Evolutionary conservation across 2,329 filamentous ascomycete genomes (phyloP).

Genomic region (Cladophialophora yegresii): DNA sequence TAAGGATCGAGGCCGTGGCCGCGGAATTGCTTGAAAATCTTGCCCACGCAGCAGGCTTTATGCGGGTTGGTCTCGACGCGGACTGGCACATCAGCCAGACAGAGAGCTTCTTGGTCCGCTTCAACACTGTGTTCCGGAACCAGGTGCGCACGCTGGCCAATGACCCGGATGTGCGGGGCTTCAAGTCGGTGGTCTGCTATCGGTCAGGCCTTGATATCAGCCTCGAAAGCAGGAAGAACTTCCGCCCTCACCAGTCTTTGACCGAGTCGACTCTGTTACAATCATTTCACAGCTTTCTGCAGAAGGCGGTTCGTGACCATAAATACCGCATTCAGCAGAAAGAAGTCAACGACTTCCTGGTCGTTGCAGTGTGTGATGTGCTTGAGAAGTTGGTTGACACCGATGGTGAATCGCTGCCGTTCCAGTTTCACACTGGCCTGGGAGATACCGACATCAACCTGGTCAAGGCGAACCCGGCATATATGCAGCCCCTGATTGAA

Average conservation of each 20-base stretch:
- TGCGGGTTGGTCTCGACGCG: slow-evolving; percentile 46
- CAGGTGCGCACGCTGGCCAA: slow-evolving; percentile 60
- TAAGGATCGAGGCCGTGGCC: slow-evolving; percentile 74
- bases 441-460: slow-evolving; percentile 78
- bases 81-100: slow-evolving; percentile 42
- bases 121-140: slow-evolving; percentile 54
- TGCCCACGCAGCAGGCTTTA: slow-evolving; percentile 43
- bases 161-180: slow-evolving; percentile 71
- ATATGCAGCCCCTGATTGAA: slow-evolving; percentile 72
- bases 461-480: slow-evolving; percentile 69
- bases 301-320: slow-evolving; percentile 35
- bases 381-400: slow-evolving; percentile 51
- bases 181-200: slow-evolving; percentile 84
- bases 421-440: slow-evolving; percentile 82
- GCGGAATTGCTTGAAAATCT: slow-evolving; percentile 61
- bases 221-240: slow-evolving; percentile 37
- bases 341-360: slow-evolving; percentile 68
- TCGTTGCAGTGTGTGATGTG: slow-evolving; percentile 63
- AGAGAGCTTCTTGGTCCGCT: slow-evolving; percentile 40
- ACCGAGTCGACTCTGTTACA: slow-evolving; percentile 32
- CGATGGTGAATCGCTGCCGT: slow-evolving; percentile 53
- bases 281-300: slow-evolving; percentile 35
- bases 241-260: slow-evolving; percentile 36
- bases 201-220: slow-evolving; percentile 68
- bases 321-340: slow-evolving; percentile 58